Percentiles rank a stretch among this genome's conserved stretches.
Evolutionary conservation across 345 rosid genomes (phyloP).

Genomic region (Punica granatum): DNA sequence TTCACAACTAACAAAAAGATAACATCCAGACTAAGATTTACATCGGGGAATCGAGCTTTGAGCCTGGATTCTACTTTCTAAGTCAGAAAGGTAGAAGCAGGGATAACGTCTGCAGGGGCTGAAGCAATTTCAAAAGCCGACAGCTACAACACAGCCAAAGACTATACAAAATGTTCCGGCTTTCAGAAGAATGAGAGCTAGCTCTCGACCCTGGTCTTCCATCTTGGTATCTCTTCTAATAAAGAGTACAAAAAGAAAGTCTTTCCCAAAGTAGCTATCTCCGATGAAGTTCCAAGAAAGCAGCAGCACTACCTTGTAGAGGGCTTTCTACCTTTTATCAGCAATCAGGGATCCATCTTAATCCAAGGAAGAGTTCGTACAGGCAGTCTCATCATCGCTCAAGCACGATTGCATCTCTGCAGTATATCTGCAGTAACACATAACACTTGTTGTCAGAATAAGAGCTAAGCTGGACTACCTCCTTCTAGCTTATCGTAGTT

Average conservation of each 20-base stretch:
- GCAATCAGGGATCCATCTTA: slow-evolving; percentile 6
- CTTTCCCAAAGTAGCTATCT: not conserved
- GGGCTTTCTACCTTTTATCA: slow-evolving; percentile 4
- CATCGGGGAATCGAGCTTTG: not conserved
- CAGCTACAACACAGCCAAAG: not conserved
- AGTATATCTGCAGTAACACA: not conserved
- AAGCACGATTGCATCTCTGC: slow-evolving; percentile 40
- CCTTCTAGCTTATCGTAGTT: not conserved
- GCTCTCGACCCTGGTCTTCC: not conserved
- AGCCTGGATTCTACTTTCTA: not conserved
- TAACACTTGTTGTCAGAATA: not conserved
- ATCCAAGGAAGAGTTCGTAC: slow-evolving; percentile 48
- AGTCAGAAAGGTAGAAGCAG: no score
- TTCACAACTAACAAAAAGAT: not conserved
- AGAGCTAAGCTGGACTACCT: not conserved
- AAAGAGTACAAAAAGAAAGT: not conserved
- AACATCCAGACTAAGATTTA: not conserved
- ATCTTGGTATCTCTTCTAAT: not conserved
- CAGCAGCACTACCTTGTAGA: not conserved
- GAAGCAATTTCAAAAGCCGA: not conserved
- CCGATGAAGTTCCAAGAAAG: not conserved
- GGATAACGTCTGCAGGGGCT: no score
- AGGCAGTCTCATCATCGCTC: slow-evolving; percentile 69
- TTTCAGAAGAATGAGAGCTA: not conserved
- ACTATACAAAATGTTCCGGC: not conserved